phyloP scores from a whole-genome alignment of 805 yeast species.

The Tetrapisispora pingtungensis region DNA sequence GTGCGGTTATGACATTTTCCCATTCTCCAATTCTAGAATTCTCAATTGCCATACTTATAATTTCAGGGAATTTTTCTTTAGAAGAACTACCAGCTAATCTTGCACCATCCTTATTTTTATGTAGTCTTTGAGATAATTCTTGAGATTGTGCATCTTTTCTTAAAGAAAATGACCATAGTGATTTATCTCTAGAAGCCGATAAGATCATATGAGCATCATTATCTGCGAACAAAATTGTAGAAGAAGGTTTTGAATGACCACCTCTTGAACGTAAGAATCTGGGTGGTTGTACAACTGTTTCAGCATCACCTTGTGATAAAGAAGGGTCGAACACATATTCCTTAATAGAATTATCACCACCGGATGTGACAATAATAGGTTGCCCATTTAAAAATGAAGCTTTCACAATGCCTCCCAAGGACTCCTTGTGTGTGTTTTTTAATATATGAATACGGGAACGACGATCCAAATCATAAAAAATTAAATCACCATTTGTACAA shows the following conservation, averaged over 20 bases:
- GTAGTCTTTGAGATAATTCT: constrained; percentile 72
- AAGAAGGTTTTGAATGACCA: constrained; percentile 93
- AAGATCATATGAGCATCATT: constrained; percentile 72
- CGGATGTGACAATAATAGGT: constrained; percentile 79
- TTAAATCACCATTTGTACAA: constrained; percentile 67
- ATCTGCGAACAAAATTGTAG: constrained; percentile 64
- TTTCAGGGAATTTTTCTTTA: constrained; percentile 69
- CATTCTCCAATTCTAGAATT: constrained; percentile 76
- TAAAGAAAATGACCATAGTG: constrained; percentile 86
- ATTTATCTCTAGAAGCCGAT: constrained; percentile 77
- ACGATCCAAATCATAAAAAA: constrained; percentile 71
- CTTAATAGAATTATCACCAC: constrained; percentile 81
- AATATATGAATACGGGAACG: constrained; percentile 67
- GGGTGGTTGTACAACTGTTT: constrained; percentile 72
- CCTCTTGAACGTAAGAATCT: constrained; percentile 88
- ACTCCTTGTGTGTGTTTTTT: constrained; percentile 61
- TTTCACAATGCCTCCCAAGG: constrained; percentile 66
- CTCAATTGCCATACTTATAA: constrained; percentile 58
- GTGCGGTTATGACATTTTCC: constrained; percentile 89
- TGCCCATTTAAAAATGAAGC: constrained; percentile 80
- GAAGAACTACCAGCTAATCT: constrained; percentile 51
- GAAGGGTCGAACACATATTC: constrained; percentile 94
- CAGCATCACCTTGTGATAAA: constrained; percentile 41
- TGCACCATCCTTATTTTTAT: constrained; percentile 35
- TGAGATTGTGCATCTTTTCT: constrained; percentile 96